Evolutionary conservation across 805 yeast species (phyloP).

Genomic region (Candida tammaniensis): DNA sequence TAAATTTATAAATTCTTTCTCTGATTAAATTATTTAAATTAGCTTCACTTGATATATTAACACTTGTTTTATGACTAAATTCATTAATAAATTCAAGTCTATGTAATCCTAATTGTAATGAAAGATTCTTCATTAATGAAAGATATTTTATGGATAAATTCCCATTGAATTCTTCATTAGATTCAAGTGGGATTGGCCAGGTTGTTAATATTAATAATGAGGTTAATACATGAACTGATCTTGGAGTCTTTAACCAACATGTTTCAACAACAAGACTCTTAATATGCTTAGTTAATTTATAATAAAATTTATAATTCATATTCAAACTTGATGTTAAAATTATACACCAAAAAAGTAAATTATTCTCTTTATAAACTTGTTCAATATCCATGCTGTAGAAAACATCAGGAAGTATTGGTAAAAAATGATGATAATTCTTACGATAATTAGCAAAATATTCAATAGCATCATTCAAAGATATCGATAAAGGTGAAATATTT

Average conservation of each 20-base stretch:
- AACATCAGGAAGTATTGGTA: constrained; percentile 31
- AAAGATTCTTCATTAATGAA: constrained; percentile 36
- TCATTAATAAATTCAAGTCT: constrained; percentile 39
- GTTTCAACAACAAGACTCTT: constrained; percentile 37
- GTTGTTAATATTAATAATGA: constrained; percentile 42
- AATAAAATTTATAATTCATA: constrained; percentile 18
- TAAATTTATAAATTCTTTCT: constrained; percentile 41
- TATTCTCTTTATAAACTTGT: constrained; percentile 24
- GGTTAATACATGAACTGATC: constrained; percentile 37
- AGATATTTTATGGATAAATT: constrained; percentile 34
- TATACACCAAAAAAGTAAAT: constrained; percentile 41
- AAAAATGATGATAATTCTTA: constrained; percentile 24
- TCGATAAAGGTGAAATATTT: constrained; percentile 2
- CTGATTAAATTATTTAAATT: constrained; percentile 33
- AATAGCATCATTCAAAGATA: constrained; percentile 6
- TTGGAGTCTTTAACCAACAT: constrained; percentile 46
- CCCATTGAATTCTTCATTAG: constrained; percentile 23
- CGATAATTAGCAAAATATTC: constrained; percentile 20
- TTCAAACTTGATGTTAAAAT: constrained; percentile 32
- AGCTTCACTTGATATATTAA: constrained; percentile 23
- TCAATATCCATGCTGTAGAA: constrained; percentile 18
- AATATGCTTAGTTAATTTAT: constrained; percentile 27
- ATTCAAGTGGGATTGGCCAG: constrained; percentile 40
- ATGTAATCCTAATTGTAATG: constrained; percentile 43
- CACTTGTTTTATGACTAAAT: constrained; percentile 34